A percentile compares a stretch with the other conserved stretches of the same genome.
Evolutionary conservation across 139 green algal species (phyloP).

Genomic region (Klebsormidium nitens): DNA sequence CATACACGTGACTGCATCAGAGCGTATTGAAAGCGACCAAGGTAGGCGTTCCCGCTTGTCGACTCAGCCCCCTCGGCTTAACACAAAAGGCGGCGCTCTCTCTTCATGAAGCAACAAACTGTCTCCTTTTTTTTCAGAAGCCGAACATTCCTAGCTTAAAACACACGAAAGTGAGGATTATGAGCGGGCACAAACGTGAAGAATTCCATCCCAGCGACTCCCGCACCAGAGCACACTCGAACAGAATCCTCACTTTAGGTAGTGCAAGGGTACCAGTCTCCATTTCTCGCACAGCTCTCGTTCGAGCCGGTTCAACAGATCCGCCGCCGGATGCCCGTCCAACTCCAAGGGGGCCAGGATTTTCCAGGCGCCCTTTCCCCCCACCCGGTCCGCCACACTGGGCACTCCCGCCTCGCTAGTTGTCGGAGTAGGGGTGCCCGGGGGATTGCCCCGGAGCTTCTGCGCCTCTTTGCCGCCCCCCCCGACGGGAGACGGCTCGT

Average conservation of each 20-base stretch:
- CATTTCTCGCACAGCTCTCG: constrained; percentile 61
- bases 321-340: not conserved
- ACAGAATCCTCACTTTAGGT: too few species aligned
- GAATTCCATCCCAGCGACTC: too few species aligned
- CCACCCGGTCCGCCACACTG: not conserved
- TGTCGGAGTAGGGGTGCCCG: not conserved
- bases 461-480: not conserved
- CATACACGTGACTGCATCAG: not conserved
- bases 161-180: too few species aligned
- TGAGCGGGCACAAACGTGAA: too few species aligned
- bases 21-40: not conserved
- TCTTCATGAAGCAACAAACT: too few species aligned
- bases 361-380: not conserved
- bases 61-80: too few species aligned
- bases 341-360: not conserved
- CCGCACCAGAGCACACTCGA: too few species aligned
- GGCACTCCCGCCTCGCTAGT: not conserved
- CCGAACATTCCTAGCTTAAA: too few species aligned
- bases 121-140: too few species aligned
- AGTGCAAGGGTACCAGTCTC: constrained; percentile 71
- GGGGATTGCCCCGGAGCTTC: not conserved
- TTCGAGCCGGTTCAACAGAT: constrained; percentile 47
- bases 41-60: too few species aligned
- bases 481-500: not conserved
- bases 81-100: too few species aligned